A percentile compares a stretch with the other conserved stretches of the same genome.
phyloP scores from a whole-genome alignment of 495 filamentous ascomycete genomes.

The Penicillium ochrochloron region DNA sequence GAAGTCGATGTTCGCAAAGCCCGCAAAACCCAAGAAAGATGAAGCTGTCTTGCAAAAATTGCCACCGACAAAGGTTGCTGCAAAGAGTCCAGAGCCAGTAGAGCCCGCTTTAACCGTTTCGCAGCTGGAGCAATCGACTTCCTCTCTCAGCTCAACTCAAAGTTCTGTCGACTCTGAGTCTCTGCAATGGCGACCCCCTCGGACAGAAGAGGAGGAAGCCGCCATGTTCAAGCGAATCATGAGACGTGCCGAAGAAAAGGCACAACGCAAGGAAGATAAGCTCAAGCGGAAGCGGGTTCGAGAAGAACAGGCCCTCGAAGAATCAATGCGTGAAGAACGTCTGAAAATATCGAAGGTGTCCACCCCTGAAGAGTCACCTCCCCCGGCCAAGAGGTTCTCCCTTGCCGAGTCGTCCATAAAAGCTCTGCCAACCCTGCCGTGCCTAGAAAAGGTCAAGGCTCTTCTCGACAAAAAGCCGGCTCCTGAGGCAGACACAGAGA shows the following conservation, averaged over 20 bases:
- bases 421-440: slow-evolving; percentile 45
- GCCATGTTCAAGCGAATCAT: slow-evolving; percentile 29
- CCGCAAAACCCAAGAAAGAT: slow-evolving; percentile 1
- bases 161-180: neutral
- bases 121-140: neutral
- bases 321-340: slow-evolving; percentile 21
- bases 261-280: slow-evolving; percentile 21
- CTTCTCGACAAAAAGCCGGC: slow-evolving; percentile 32
- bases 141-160: neutral
- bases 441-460: slow-evolving; percentile 39
- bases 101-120: slow-evolving; percentile 7
- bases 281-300: slow-evolving; percentile 34
- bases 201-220: slow-evolving; percentile 20
- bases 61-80: neutral
- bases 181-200: slow-evolving; percentile 4
- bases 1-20: neutral
- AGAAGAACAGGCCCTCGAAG: slow-evolving; percentile 25
- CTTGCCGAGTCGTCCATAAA: slow-evolving; percentile 41
- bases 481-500: slow-evolving; percentile 20
- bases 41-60: neutral
- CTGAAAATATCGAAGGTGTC: slow-evolving; percentile 35
- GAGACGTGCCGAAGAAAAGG: slow-evolving; percentile 15
- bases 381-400: slow-evolving; percentile 33
- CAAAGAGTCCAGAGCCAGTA: neutral
- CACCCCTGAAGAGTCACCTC: slow-evolving; percentile 15